phyloP scores from a whole-genome alignment of 169 alveolate species.

The Theileria annulata region DNA sequence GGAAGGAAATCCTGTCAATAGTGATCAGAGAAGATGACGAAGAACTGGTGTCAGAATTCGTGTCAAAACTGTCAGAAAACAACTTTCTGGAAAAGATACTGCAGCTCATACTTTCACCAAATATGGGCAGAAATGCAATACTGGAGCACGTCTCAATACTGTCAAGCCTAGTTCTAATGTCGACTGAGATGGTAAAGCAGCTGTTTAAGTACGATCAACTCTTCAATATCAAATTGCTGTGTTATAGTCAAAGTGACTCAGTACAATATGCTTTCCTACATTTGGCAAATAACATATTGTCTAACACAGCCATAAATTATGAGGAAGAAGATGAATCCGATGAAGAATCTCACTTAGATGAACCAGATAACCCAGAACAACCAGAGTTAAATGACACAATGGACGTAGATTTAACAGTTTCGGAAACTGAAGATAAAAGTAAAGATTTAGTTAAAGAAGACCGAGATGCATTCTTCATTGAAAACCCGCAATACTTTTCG shows the following conservation, averaged over 20 bases:
- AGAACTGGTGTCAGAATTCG: not conserved
- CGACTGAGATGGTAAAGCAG: conserved; percentile 15
- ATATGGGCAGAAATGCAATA: not conserved
- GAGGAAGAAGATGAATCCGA: not conserved
- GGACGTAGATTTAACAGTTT: not conserved
- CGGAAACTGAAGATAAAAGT: too few relatives aligned
- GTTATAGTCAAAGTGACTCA: conserved; percentile 8
- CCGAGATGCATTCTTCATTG: not conserved
- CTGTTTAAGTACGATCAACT: conserved; percentile 10
- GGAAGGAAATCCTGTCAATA: conserved; percentile 28
- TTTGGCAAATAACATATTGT: conserved; percentile 8
- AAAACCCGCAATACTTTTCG: not conserved
- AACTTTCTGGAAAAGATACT: conserved; percentile 20
- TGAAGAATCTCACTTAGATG: not conserved
- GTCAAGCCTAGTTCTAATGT: not conserved
- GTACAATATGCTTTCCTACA: conserved; percentile 6
- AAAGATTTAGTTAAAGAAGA: not conserved
- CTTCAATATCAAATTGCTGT: conserved; percentile 2
- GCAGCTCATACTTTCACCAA: conserved; percentile 17
- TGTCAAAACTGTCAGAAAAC: not conserved
- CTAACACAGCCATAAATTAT: not conserved
- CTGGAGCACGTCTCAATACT: conserved; percentile 14
- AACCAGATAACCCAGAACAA: not conserved
- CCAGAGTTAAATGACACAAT: not conserved
- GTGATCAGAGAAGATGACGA: conserved; percentile 13